These are phyloP conservation scores for Penicillium crustosum DNA, from an alignment of 2,329 filamentous ascomycete species.

Conservation along the genomic window DNA sequence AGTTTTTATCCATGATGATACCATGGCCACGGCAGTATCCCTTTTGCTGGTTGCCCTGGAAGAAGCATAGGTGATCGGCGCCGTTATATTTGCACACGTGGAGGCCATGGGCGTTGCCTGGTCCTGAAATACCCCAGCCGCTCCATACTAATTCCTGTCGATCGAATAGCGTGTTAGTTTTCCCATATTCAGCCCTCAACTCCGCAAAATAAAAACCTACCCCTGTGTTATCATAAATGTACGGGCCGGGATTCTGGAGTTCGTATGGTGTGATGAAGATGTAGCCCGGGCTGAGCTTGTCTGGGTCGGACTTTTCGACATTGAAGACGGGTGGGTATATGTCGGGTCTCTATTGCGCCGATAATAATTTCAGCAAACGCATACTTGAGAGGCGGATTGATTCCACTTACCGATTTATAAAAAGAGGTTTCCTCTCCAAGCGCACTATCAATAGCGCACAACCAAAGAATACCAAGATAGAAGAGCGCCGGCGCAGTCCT, in stretches of 20 bases:
- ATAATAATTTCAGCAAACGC: background rate
- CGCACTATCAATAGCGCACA: slow-evolving; percentile 19
- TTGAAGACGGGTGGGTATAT: slow-evolving; percentile 39
- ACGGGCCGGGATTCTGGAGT: slow-evolving; percentile 49
- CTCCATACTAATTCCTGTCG: slow-evolving; percentile 51
- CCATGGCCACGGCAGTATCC: slow-evolving; percentile 55
- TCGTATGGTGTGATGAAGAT: slow-evolving; percentile 54
- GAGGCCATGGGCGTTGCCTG: slow-evolving; percentile 50
- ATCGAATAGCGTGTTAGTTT: slow-evolving; percentile 13
- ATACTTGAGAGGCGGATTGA: background rate
- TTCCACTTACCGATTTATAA: slow-evolving; percentile 39
- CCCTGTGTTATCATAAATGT: slow-evolving; percentile 54
- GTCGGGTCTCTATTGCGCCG: slow-evolving; percentile 38
- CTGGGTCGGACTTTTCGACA: slow-evolving; percentile 29
- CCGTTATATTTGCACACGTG: slow-evolving; percentile 52
- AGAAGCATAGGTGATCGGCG: slow-evolving; percentile 53
- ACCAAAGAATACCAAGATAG: slow-evolving; percentile 20
- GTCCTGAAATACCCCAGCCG: slow-evolving; percentile 51
- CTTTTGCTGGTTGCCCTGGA: slow-evolving; percentile 53
- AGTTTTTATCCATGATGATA: slow-evolving; percentile 53
- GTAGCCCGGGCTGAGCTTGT: slow-evolving; percentile 48
- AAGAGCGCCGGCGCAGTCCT: slow-evolving; percentile 13
- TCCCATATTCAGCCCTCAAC: background rate
- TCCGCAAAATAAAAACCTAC: slow-evolving; percentile 25
- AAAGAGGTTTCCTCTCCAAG: slow-evolving; percentile 33